Conservation (phyloP, 2,329 filamentous ascomycete genomes). For the Colletotrichum kahawae region DNA sequence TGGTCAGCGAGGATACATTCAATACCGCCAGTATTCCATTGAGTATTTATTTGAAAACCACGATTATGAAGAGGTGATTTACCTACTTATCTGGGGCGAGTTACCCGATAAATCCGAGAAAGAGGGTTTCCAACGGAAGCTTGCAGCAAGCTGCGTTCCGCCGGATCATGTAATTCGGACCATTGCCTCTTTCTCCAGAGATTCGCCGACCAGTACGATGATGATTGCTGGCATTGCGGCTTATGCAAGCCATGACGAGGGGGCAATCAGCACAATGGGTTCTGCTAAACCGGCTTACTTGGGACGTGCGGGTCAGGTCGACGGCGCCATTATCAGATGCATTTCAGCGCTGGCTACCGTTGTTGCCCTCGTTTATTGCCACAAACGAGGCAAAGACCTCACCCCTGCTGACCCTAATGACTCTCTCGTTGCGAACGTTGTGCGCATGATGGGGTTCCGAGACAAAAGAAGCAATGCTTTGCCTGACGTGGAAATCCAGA, state of each 20-base stretch:
- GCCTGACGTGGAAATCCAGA: conserved; percentile 34
- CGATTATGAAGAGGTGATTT: conserved; percentile 29
- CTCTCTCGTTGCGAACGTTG: conserved; percentile 46
- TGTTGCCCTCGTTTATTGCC: conserved; percentile 34
- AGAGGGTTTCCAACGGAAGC: conserved; percentile 7
- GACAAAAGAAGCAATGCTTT: neutral
- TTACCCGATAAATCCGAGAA: conserved; percentile 36
- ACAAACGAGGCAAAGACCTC: conserved; percentile 40
- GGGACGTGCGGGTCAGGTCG: neutral
- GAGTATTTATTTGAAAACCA: conserved; percentile 23
- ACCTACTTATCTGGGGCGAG: conserved; percentile 43
- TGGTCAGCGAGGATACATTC: conserved; percentile 35
- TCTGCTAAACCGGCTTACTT: neutral
- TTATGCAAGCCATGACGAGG: conserved; percentile 33
- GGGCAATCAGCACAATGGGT: conserved; percentile 27
- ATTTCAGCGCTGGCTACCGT: neutral
- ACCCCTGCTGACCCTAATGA: conserved; percentile 31
- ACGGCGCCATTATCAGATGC: neutral
- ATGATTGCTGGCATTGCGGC: conserved; percentile 40
- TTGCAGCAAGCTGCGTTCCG: neutral
- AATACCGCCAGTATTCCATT: conserved; percentile 37
- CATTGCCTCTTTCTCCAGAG: conserved; percentile 23
- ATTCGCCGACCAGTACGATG: conserved; percentile 40
- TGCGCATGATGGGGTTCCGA: conserved; percentile 28
- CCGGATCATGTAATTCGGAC: neutral